Conservation (phyloP, 1,284 basidiomycete species). For the Rhodotorula sp. region DNA sequence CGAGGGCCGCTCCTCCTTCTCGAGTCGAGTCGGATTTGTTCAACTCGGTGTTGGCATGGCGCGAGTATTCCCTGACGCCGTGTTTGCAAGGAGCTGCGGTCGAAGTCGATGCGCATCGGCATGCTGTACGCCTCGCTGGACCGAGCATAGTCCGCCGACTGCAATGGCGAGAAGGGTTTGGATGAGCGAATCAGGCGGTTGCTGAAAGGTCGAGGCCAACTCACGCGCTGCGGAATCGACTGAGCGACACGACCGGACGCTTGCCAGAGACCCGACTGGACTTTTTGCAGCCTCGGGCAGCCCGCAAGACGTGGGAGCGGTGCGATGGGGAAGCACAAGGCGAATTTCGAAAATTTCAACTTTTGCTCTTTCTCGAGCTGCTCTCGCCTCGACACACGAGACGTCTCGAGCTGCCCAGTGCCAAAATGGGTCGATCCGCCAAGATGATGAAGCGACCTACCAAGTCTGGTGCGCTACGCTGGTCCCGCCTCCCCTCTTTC, state of each 20-base stretch:
- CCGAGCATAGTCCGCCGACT: constrained; percentile 1
- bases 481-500: too few species aligned
- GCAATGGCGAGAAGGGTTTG: neutral
- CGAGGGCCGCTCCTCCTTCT: neutral
- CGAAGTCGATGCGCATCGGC: constrained; percentile 31
- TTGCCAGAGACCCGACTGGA: neutral
- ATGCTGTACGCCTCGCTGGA: constrained; percentile 2
- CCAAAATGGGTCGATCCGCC: constrained; percentile 30
- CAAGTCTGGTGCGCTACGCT: constrained; percentile 3
- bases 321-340: too few species aligned
- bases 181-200: too few species aligned
- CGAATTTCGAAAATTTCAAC: neutral
- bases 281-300: neutral
- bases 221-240: neutral
- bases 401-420: neutral
- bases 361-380: too few species aligned
- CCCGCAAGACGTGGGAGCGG: too few species aligned
- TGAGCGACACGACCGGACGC: too few species aligned
- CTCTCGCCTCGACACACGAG: too few species aligned
- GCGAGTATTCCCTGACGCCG: neutral
- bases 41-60: constrained; percentile 2
- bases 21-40: too few species aligned
- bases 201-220: neutral
- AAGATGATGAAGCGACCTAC: constrained; percentile 31
- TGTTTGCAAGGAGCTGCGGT: constrained; percentile 21